These are phyloP conservation scores for Zygoascus sp. DNA, from an alignment of 1,139 yeast genomes.

Conservation along the genomic window DNA sequence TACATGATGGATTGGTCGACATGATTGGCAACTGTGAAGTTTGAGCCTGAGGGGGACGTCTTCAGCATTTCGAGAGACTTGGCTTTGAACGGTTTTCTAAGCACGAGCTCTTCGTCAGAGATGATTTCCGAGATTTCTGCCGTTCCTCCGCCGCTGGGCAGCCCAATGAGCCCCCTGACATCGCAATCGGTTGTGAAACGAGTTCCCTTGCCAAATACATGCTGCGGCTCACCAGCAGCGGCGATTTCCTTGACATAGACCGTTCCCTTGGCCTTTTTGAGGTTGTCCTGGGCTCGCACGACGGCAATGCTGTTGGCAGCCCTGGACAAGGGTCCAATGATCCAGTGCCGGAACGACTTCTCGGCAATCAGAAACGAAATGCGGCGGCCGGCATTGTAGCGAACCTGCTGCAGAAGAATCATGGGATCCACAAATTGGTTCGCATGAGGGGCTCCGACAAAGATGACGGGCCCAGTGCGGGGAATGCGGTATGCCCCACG, in stretches of 20 bases:
- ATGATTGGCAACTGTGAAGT: constrained; percentile 70
- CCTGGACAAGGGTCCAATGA: constrained; percentile 73
- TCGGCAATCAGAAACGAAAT: constrained; percentile 87
- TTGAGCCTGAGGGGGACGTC: constrained; percentile 46
- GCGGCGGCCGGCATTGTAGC: constrained; percentile 64
- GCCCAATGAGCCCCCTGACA: constrained; percentile 65
- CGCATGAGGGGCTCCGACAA: constrained; percentile 97
- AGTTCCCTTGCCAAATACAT: constrained; percentile 63
- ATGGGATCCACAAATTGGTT: constrained; percentile 95
- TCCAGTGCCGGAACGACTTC: constrained; percentile 59
- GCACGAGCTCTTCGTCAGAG: constrained; percentile 67
- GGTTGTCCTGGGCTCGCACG: constrained; percentile 82
- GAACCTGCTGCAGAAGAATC: constrained; percentile 76
- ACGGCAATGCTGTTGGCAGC: constrained; percentile 85
- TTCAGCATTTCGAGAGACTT: constrained; percentile 36
- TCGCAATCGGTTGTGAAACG: constrained; percentile 61
- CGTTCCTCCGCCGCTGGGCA: constrained; percentile 77
- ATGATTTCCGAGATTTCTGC: constrained; percentile 64
- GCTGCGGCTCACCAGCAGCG: constrained; percentile 28
- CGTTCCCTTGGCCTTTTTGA: constrained; percentile 56
- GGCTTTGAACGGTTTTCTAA: constrained; percentile 68
- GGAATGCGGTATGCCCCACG: constrained; percentile 91
- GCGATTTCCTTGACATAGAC: constrained; percentile 46
- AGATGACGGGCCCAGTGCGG: constrained; percentile 75
- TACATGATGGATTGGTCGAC: constrained; percentile 84